Conservation (phyloP, 2,329 filamentous ascomycete species). For the Bipolaris victoriae region DNA sequence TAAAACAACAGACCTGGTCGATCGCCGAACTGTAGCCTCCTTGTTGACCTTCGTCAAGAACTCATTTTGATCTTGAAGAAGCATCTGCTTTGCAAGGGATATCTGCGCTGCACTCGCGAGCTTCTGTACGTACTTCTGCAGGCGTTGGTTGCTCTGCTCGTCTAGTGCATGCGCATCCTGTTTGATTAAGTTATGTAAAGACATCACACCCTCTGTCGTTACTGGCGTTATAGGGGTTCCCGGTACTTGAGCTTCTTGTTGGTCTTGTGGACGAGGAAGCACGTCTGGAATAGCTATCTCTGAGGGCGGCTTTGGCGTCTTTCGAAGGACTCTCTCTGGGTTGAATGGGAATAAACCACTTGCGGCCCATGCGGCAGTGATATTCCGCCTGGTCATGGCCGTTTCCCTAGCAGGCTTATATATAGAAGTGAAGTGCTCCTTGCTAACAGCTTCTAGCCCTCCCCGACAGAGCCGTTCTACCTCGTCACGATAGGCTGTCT, state of each 20-base stretch:
- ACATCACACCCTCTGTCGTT: slow-evolving; percentile 27
- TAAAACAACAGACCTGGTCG: too few species aligned
- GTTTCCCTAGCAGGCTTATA: slow-evolving; percentile 26
- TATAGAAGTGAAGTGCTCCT: slow-evolving; percentile 11
- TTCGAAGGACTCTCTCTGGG: slow-evolving; percentile 37
- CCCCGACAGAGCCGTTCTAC: slow-evolving; percentile 18
- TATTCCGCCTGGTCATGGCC: slow-evolving; percentile 39
- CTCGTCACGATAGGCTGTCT: slow-evolving; percentile 19
- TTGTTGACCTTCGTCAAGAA: too few species aligned
- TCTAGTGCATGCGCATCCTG: slow-evolving; percentile 25
- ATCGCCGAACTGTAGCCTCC: too few species aligned
- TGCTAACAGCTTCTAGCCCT: slow-evolving; percentile 15
- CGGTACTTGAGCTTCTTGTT: slow-evolving; percentile 31
- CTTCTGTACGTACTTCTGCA: slow-evolving; percentile 17
- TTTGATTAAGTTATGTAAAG: slow-evolving; percentile 23
- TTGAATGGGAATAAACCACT: slow-evolving; percentile 39
- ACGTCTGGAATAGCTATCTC: too few species aligned
- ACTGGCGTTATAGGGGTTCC: slow-evolving; percentile 37
- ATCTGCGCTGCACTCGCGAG: slow-evolving; percentile 29
- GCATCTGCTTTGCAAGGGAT: slow-evolving; percentile 6
- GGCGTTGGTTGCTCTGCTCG: slow-evolving; percentile 23
- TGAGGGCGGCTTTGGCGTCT: slow-evolving; percentile 27
- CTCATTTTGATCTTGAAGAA: too few species aligned
- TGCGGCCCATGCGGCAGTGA: slow-evolving; percentile 4
- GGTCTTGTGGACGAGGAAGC: slow-evolving; percentile 23